These are phyloP conservation scores for Xylaria curta DNA, from an alignment of 495 filamentous ascomycete genomes.

Conservation along the genomic window DNA sequence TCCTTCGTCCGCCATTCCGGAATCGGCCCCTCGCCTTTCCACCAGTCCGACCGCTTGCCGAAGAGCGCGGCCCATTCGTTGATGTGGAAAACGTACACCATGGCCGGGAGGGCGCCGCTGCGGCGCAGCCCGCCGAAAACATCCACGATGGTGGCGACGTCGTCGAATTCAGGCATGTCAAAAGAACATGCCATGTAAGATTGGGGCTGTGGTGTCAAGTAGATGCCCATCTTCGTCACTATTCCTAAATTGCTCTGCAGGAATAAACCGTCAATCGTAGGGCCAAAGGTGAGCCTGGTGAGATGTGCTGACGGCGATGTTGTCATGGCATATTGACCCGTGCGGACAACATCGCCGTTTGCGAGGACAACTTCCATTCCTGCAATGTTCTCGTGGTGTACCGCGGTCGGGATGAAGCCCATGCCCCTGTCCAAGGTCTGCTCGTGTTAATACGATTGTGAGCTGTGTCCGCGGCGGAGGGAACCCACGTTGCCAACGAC, in stretches of 20 bases:
- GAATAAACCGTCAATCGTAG: slow-evolving; percentile 57
- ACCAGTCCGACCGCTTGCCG: slow-evolving; percentile 53
- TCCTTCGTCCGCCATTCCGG: slow-evolving; percentile 53
- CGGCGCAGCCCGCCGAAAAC: slow-evolving; percentile 47
- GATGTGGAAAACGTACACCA: slow-evolving; percentile 54
- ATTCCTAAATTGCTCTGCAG: slow-evolving; percentile 57
- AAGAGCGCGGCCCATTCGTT: slow-evolving; percentile 57
- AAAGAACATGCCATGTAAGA: slow-evolving; percentile 58
- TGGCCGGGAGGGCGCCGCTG: slow-evolving; percentile 44
- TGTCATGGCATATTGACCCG: slow-evolving; percentile 57
- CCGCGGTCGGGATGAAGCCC: slow-evolving; percentile 55
- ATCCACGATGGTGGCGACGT: slow-evolving; percentile 51
- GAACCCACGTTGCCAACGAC: slow-evolving; percentile 59
- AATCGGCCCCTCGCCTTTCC: slow-evolving; percentile 52
- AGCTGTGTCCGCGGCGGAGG: background rate
- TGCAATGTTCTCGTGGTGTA: slow-evolving; percentile 55
- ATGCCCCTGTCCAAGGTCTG: slow-evolving; percentile 51
- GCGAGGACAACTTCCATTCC: slow-evolving; percentile 60
- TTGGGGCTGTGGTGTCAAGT: slow-evolving; percentile 54
- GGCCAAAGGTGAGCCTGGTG: slow-evolving; percentile 56
- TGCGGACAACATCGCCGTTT: slow-evolving; percentile 54
- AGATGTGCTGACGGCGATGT: slow-evolving; percentile 50
- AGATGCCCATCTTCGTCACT: slow-evolving; percentile 57
- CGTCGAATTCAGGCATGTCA: slow-evolving; percentile 54
- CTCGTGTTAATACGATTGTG: background rate